These are phyloP conservation scores for Datisca glomerata DNA, from an alignment of 306 rosid species.

Conservation along the genomic window DNA sequence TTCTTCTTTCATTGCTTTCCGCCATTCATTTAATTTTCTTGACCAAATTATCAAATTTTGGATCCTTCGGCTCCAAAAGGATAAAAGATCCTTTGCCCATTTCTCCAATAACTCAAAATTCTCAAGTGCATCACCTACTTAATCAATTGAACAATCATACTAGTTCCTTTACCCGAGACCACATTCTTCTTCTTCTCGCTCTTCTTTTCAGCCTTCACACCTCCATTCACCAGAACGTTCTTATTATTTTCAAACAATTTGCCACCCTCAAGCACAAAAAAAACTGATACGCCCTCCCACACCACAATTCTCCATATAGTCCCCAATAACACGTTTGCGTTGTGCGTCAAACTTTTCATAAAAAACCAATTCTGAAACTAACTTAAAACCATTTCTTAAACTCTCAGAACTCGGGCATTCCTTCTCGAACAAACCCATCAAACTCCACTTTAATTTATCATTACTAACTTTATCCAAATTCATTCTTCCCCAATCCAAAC, in stretches of 20 bases:
- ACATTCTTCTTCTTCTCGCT: conserved; percentile 68
- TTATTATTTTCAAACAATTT: conserved; percentile 33
- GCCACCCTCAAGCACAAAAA: conserved; percentile 37
- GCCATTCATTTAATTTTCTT: conserved; percentile 59
- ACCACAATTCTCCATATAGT: conserved; percentile 60
- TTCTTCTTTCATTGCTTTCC: conserved; percentile 86
- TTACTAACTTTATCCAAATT: conserved; percentile 24
- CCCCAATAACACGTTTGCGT: conserved; percentile 31
- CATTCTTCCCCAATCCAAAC: conserved; percentile 31
- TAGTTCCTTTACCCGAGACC: conserved; percentile 64
- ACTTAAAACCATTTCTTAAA: conserved; percentile 25
- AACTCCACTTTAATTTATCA: conserved; percentile 12
- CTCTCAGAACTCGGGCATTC: conserved; percentile 32
- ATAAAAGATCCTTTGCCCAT: conserved; percentile 34
- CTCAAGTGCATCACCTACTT: conserved; percentile 24
- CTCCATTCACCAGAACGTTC: conserved; percentile 27
- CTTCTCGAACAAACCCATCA: conserved; percentile 33
- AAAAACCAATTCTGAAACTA: conserved; percentile 26
- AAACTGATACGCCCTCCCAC: conserved; percentile 56
- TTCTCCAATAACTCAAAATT: conserved; percentile 28
- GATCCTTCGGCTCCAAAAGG: conserved; percentile 44
- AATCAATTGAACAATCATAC: conserved; percentile 44
- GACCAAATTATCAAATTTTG: conserved; percentile 36
- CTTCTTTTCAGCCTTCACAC: conserved; percentile 37
- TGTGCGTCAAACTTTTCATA: conserved; percentile 31